Conservation (phyloP, 768 basidiomycete genomes). For the Boletus tylopilopsis region DNA sequence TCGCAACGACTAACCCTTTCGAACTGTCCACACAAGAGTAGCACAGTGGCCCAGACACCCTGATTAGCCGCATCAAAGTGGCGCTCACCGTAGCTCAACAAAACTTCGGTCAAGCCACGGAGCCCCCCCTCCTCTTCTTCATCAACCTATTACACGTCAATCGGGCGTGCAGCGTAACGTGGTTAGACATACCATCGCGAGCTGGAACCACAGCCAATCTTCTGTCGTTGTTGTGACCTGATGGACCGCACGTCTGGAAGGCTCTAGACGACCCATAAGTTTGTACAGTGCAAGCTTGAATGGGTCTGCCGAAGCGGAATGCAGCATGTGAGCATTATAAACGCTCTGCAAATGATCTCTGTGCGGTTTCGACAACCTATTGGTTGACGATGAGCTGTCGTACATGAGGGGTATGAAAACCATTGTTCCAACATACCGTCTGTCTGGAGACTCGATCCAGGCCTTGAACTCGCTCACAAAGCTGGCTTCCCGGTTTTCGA, state of each 20-base stretch:
- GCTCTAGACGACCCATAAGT: slow-evolving; percentile 89
- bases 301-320: slow-evolving; percentile 83
- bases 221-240: slow-evolving; percentile 90
- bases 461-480: slow-evolving; percentile 81
- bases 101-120: slow-evolving; percentile 66
- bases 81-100: slow-evolving; percentile 74
- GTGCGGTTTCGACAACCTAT: slow-evolving; percentile 65
- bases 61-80: slow-evolving; percentile 70
- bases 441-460: slow-evolving; percentile 79
- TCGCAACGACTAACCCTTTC: slow-evolving; percentile 67
- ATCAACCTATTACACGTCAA: slow-evolving; percentile 49
- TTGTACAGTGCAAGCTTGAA: slow-evolving; percentile 97
- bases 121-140: slow-evolving; percentile 81
- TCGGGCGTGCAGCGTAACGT: background rate
- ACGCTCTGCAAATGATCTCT: slow-evolving; percentile 77
- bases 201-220: slow-evolving; percentile 98
- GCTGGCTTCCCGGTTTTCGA: slow-evolving; percentile 74
- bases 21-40: slow-evolving; percentile 92
- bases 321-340: slow-evolving; percentile 87
- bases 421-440: slow-evolving; percentile 48
- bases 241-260: slow-evolving; percentile 69
- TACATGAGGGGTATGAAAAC: background rate
- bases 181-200: slow-evolving; percentile 58
- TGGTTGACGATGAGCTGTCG: slow-evolving; percentile 1
- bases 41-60: slow-evolving; percentile 76